phyloP scores from a whole-genome alignment of 495 filamentous ascomycete genomes.

The Niebla homalea region DNA sequence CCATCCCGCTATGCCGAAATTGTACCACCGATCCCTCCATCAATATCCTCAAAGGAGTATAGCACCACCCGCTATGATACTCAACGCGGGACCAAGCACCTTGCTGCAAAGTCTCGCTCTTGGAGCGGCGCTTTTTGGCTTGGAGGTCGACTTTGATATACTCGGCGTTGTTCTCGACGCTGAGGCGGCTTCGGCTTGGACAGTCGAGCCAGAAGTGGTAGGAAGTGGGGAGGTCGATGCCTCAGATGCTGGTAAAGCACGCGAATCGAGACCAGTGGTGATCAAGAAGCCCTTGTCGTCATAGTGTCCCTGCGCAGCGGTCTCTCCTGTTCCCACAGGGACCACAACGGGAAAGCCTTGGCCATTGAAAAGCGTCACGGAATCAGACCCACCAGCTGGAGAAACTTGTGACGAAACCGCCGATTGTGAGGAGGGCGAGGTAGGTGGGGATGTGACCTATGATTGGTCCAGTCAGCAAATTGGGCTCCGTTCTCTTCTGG shows the following conservation, averaged over 20 bases:
- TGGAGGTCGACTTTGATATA: slow-evolving; percentile 1
- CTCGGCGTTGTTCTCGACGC: neutral
- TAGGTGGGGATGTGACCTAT: slow-evolving; percentile 32
- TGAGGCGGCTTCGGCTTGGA: neutral
- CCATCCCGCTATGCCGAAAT: neutral
- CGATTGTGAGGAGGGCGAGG: slow-evolving; percentile 33
- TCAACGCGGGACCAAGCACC: neutral
- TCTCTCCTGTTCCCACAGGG: slow-evolving; percentile 21
- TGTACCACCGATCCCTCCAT: neutral
- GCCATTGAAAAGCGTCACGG: slow-evolving; percentile 27
- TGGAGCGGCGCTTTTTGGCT: neutral
- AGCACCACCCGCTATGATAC: neutral
- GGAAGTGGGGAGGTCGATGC: slow-evolving; percentile 4
- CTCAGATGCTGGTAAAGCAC: slow-evolving; percentile 8
- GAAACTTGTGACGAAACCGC: slow-evolving; percentile 32
- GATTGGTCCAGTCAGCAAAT: slow-evolving; percentile 20
- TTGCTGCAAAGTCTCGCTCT: neutral
- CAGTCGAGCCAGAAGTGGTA: neutral
- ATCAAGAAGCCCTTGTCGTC: slow-evolving; percentile 30
- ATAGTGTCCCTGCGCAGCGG: slow-evolving; percentile 22
- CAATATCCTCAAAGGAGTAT: neutral
- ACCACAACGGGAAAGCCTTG: slow-evolving; percentile 30
- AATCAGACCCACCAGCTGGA: slow-evolving; percentile 34
- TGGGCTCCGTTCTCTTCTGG: slow-evolving; percentile 9
- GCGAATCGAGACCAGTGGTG: slow-evolving; percentile 15